Percentiles rank a stretch among this genome's conserved stretches.
phyloP scores from a whole-genome alignment of 441 rosid genomes.

The Pelargonium australe region DNA sequence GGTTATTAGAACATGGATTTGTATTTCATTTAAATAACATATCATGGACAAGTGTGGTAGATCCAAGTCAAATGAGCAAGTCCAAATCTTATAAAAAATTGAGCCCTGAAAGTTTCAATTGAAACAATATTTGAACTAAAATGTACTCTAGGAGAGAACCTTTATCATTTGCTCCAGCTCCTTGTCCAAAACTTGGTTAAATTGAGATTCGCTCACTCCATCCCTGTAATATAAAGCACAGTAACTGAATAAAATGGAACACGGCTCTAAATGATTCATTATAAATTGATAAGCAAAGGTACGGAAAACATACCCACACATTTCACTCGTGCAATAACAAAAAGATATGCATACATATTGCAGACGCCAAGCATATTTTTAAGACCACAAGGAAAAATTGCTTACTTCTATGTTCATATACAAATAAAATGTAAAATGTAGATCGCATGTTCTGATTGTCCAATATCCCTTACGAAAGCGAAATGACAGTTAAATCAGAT shows the following conservation, averaged over 20 bases:
- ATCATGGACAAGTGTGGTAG: background rate
- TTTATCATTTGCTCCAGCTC: slow-evolving; percentile 78
- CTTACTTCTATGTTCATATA: too few species aligned
- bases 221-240: slow-evolving; percentile 44
- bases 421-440: background rate
- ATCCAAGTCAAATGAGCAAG: slow-evolving; percentile 6
- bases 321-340: slow-evolving; percentile 2
- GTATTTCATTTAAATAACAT: slow-evolving; percentile 7
- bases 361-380: background rate
- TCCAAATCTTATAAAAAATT: slow-evolving; percentile 4
- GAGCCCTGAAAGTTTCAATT: background rate
- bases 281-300: background rate
- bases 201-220: slow-evolving; percentile 86
- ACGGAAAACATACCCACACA: background rate
- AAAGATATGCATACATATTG: background rate
- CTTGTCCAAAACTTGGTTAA: slow-evolving; percentile 73
- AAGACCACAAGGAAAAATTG: background rate
- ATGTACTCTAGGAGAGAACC: slow-evolving; percentile 31
- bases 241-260: slow-evolving; percentile 8
- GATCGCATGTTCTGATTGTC: background rate
- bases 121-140: slow-evolving; percentile 1
- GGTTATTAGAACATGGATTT: background rate
- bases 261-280: background rate
- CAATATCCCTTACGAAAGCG: background rate
- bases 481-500: slow-evolving; percentile 5